phyloP scores from a whole-genome alignment of 2,329 filamentous ascomycete species.

The Zarea fungicola region DNA sequence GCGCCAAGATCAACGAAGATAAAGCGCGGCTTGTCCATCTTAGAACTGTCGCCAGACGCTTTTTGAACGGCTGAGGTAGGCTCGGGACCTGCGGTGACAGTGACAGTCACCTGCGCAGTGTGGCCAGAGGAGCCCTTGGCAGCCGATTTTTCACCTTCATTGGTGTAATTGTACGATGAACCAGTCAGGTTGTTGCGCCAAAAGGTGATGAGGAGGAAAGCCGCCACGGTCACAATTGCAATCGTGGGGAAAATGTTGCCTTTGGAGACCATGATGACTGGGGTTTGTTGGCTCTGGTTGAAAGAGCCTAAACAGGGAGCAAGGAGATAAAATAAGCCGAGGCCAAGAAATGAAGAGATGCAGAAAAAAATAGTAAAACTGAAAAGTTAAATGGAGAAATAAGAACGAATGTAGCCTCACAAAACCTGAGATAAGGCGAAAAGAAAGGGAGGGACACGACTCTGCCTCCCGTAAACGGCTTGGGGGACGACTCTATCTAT shows the following conservation, averaged over 20 bases:
- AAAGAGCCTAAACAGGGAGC: too few relatives aligned
- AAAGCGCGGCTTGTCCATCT: background rate
- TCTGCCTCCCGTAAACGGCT: too few relatives aligned
- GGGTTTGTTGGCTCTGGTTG: too few relatives aligned
- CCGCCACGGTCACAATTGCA: background rate
- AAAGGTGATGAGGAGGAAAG: conserved; percentile 3
- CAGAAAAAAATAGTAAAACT: too few relatives aligned
- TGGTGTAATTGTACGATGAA: background rate
- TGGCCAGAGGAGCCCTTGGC: background rate
- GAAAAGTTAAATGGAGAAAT: too few relatives aligned
- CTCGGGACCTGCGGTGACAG: background rate
- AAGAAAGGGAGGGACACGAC: too few relatives aligned
- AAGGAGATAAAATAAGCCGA: too few relatives aligned
- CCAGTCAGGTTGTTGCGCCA: background rate
- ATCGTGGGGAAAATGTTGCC: background rate
- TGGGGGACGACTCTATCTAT: too few relatives aligned
- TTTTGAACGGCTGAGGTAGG: background rate
- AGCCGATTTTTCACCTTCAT: background rate
- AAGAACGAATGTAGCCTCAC: too few relatives aligned
- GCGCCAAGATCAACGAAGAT: conserved; percentile 12
- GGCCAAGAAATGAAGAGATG: too few relatives aligned
- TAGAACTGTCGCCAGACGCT: too few relatives aligned
- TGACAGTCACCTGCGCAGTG: background rate
- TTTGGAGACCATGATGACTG: conserved; percentile 4
- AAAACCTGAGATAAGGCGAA: too few relatives aligned